These are phyloP conservation scores for Coleophoma crateriformis DNA, from an alignment of 2,329 filamentous ascomycete species.

Conservation along the genomic window DNA sequence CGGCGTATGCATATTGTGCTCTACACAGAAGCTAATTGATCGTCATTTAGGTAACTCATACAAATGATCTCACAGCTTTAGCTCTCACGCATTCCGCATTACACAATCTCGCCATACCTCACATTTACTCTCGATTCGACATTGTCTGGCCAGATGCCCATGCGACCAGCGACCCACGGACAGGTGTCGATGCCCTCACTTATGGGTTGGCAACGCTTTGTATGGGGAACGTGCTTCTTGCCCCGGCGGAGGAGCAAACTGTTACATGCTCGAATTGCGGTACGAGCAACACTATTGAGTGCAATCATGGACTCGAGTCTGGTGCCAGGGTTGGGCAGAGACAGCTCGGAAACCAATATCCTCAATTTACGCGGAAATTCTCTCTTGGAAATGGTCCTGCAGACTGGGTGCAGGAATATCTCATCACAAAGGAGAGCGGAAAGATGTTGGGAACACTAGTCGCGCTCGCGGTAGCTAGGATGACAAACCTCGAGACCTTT, in stretches of 20 bases:
- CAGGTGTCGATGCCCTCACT: constrained; percentile 75
- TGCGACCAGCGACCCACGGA: constrained; percentile 56
- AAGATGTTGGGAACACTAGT: constrained; percentile 87
- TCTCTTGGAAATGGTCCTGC: constrained; percentile 76
- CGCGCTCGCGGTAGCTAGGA: constrained; percentile 71
- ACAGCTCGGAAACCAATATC: constrained; percentile 67
- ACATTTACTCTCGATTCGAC: constrained; percentile 80
- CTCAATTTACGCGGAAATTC: constrained; percentile 75
- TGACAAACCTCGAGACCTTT: constrained; percentile 77
- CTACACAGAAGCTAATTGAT: not conserved
- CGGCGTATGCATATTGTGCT: constrained; percentile 4
- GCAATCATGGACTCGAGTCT: constrained; percentile 16
- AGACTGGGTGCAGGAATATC: constrained; percentile 76
- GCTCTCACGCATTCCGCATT: constrained; percentile 74
- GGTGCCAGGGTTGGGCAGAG: constrained; percentile 21
- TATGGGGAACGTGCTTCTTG: constrained; percentile 58
- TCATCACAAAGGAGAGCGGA: constrained; percentile 75
- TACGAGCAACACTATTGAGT: constrained; percentile 17
- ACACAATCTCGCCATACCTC: constrained; percentile 68
- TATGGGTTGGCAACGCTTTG: constrained; percentile 78
- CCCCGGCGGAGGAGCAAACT: constrained; percentile 9
- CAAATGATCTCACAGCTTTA: constrained; percentile 74
- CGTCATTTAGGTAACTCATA: constrained; percentile 61
- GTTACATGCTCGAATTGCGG: constrained; percentile 27
- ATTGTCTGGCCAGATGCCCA: constrained; percentile 80